Conservation (phyloP, 345 rosid species). For the Crucihimalaya himalaica region DNA sequence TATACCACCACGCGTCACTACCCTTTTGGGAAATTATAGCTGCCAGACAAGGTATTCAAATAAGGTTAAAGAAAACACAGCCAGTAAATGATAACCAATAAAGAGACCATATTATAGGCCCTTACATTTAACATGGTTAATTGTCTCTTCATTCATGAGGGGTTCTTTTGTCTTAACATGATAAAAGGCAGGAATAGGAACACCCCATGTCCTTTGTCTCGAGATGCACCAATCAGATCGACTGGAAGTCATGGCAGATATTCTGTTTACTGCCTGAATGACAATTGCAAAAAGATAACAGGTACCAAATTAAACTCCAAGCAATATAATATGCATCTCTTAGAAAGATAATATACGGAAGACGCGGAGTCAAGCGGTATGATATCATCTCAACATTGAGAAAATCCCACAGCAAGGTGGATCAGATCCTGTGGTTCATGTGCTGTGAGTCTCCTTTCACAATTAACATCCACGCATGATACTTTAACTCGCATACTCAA, state of each 20-base stretch:
- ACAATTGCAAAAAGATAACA: constrained; percentile 26
- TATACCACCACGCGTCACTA: constrained; percentile 98
- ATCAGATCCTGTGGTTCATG: constrained; percentile 9
- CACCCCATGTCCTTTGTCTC: constrained; percentile 97
- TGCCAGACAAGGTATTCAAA: constrained; percentile 44
- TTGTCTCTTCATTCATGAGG: constrained; percentile 82
- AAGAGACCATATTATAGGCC: constrained; percentile 9
- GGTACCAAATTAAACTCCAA: constrained; percentile 14
- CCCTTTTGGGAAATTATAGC: constrained; percentile 78
- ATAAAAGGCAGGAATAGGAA: constrained; percentile 93
- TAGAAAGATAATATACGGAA: not conserved
- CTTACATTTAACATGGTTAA: constrained; percentile 85
- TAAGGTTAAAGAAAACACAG: constrained; percentile 12
- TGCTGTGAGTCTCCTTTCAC: not conserved
- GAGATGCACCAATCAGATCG: constrained; percentile 99
- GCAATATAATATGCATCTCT: constrained; percentile 8
- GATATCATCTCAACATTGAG: constrained; percentile 11
- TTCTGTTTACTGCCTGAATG: constrained; percentile 83
- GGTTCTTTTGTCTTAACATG: constrained; percentile 79
- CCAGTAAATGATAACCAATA: constrained; percentile 9
- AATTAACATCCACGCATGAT: constrained; percentile 1
- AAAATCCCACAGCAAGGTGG: not conserved
- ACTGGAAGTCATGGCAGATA: constrained; percentile 85
- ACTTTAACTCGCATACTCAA: not conserved
- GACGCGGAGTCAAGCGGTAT: not conserved